Base-by-base conservation (phyloP, 371 early-diverging fungal genomes). In the Thermomucor indicae-seudaticae region DNA sequence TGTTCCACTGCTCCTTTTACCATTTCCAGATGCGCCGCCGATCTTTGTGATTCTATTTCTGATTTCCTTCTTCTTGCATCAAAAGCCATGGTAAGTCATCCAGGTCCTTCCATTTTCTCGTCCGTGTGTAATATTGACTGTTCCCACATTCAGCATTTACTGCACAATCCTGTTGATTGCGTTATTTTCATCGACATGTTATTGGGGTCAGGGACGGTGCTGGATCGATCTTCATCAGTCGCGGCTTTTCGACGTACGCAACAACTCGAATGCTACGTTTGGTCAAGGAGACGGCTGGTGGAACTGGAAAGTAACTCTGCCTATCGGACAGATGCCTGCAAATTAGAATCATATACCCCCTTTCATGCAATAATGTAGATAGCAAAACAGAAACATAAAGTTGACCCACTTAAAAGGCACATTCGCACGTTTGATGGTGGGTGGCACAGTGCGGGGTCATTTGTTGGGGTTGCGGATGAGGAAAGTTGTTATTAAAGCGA, bases 151-250 rank as follows among this genome's bases (percentile, higher is more conserved):
- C 58, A 84, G 84, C 47, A 75, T 80, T 20, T 83, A 80, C 47
- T 84, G 85, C 52, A 77, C 83, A n/a, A 59, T 83, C 49, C 57
- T 84, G 19, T 53, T 84, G 22, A 64, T 80, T 27, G 80, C 80
- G 4, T 47, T 80, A 17, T 80, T 84, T 46, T 73, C 78, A 3
- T 79, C 82, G 1, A 84, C 85, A 2, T 84, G 85, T 50, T 84
- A 83, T 55, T 84, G 85, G 85, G 85, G 85, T 30, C 75, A 79
- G 42, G 85, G 78, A 31, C 75, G 83, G 48, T 84, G 85, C 55
- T 84, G 85, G 85, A 51, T 84, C 23, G 80, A 80, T 57, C 56
- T 78, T 24, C 81, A 81, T 24, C 60, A 67, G 28, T 43, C 58
- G 27, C 57, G 57, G 8, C 40, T 72, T 16, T 70, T 76, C 49